Evolutionary conservation across 306 rosid genomes (phyloP).

Genomic region (Cicer chorassanicum): DNA sequence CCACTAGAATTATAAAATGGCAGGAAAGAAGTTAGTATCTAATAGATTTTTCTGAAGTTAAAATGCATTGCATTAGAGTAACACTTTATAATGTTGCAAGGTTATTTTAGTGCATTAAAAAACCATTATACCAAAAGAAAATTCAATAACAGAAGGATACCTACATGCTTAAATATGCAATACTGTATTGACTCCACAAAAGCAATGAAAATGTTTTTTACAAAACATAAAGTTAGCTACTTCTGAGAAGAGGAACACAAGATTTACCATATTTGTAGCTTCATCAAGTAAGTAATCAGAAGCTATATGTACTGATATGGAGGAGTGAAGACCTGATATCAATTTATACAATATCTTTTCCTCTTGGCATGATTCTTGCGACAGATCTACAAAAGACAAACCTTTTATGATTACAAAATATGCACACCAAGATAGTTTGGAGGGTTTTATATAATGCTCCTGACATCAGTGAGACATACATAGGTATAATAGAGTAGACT

Average conservation of each 20-base stretch:
- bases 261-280: constrained; percentile 64
- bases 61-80: background rate
- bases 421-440: constrained; percentile 17
- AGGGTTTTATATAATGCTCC: constrained; percentile 27
- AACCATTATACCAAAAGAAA: constrained; percentile 7
- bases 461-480: constrained; percentile 17
- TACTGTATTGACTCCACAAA: constrained; percentile 35
- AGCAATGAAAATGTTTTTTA: constrained; percentile 3
- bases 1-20: constrained; percentile 69
- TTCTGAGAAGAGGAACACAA: constrained; percentile 7
- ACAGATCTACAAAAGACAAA: constrained; percentile 62
- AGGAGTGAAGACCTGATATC: constrained; percentile 98
- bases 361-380: constrained; percentile 86
- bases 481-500: constrained; percentile 1
- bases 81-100: background rate
- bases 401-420: background rate
- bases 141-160: background rate
- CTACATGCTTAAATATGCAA: constrained; percentile 18
- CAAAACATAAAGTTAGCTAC: constrained; percentile 31
- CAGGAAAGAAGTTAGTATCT: constrained; percentile 34
- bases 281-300: constrained; percentile 87
- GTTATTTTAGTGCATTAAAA: background rate
- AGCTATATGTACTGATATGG: constrained; percentile 93
- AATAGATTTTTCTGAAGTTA: constrained; percentile 4
- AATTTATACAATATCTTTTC: constrained; percentile 88